Conservation (phyloP, 2,329 filamentous ascomycete species). For the Chaetomium globosum region DNA sequence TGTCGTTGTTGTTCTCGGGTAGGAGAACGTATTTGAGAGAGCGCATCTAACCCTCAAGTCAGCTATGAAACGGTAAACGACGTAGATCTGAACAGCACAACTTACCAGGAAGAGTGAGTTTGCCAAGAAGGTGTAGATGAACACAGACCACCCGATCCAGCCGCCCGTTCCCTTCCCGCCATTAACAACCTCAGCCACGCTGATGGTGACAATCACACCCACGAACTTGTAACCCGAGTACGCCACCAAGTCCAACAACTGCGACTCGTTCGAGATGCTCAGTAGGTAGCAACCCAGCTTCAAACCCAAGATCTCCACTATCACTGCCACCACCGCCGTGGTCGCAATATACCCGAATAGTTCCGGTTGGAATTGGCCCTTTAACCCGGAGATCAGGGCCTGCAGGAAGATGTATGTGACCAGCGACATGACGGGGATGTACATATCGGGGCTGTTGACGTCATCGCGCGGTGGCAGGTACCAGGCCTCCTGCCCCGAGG, state of each 20-base stretch:
- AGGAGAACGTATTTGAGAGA: constrained; percentile 95
- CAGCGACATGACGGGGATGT: constrained; percentile 91
- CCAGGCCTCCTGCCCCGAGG: constrained; percentile 70
- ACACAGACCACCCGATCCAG: constrained; percentile 86
- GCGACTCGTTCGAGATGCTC: constrained; percentile 89
- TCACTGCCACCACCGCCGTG: constrained; percentile 77
- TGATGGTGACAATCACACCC: constrained; percentile 87
- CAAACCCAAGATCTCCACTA: constrained; percentile 85
- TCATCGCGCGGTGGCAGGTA: constrained; percentile 94
- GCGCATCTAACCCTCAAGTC: constrained; percentile 66
- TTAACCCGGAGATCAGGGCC: constrained; percentile 83
- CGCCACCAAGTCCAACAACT: constrained; percentile 89
- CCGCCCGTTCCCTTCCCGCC: constrained; percentile 80
- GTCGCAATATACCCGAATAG: constrained; percentile 87
- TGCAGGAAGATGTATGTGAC: constrained; percentile 97
- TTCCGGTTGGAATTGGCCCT: constrained; percentile 91
- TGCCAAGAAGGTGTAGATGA: constrained; percentile 87
- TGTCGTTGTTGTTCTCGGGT: constrained; percentile 73
- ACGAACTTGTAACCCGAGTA: constrained; percentile 99
- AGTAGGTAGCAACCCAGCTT: constrained; percentile 93
- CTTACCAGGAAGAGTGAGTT: constrained; percentile 93
- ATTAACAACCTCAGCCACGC: constrained; percentile 75
- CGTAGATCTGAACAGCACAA: constrained; percentile 25
- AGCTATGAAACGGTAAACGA: constrained; percentile 15
- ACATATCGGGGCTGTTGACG: constrained; percentile 98